Evolutionary conservation across 2,329 filamentous ascomycete species (phyloP).

Genomic region (Xylaria sp.): DNA sequence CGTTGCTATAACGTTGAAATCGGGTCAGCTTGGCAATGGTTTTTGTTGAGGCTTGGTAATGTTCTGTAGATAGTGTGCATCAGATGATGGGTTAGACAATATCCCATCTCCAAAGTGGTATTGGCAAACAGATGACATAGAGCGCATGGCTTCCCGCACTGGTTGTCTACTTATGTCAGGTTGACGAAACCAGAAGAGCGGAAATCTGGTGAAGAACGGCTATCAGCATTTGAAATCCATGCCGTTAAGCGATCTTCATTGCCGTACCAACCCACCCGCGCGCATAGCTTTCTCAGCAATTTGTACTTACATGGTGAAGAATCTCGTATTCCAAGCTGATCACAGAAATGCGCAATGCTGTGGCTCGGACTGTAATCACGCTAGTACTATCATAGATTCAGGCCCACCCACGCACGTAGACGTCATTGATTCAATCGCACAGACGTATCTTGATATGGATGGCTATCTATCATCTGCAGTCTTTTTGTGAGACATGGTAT

Average conservation of each 20-base stretch:
- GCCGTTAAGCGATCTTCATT: background rate
- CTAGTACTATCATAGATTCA: conserved; percentile 9
- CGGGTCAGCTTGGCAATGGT: background rate
- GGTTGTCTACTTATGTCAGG: background rate
- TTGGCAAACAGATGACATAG: background rate
- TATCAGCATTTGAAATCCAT: background rate
- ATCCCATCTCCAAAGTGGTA: background rate
- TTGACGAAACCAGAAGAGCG: background rate
- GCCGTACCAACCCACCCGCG: conserved; percentile 2
- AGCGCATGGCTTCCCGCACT: background rate
- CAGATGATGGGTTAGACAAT: background rate
- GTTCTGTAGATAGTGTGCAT: background rate
- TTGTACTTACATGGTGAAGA: conserved; percentile 12
- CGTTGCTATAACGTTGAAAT: background rate
- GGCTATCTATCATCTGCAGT: background rate
- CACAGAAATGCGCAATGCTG: background rate
- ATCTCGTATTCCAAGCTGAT: conserved; percentile 32
- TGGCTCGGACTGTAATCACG: background rate
- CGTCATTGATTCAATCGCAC: conserved; percentile 22
- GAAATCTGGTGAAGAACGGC: background rate
- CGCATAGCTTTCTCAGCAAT: background rate
- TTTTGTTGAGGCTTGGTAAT: background rate
- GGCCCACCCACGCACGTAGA: background rate
- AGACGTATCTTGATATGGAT: background rate
- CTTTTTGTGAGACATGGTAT: background rate